These are phyloP conservation scores for Citrus mangshanensis DNA, from an alignment of 345 rosid genomes.

Conservation along the genomic window DNA sequence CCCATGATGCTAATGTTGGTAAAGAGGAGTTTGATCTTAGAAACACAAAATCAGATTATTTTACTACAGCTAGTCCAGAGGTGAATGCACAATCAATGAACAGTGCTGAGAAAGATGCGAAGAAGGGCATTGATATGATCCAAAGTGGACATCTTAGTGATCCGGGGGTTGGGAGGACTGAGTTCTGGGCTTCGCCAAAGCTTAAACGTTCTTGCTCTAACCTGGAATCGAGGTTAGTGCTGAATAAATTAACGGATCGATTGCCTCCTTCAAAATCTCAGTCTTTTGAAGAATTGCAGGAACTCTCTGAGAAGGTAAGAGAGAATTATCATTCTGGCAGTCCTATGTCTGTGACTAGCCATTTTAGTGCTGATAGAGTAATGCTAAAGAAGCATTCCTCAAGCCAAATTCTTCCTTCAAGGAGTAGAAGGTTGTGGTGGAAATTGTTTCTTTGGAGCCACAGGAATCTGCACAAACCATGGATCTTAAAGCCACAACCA, in stretches of 20 bases:
- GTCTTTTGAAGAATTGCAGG: constrained; percentile 36
- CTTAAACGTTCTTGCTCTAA: constrained; percentile 83
- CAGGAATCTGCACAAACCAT: constrained; percentile 62
- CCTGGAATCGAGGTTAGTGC: constrained; percentile 47
- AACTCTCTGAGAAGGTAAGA: constrained; percentile 12
- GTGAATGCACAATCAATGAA: constrained; percentile 11
- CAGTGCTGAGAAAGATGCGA: constrained; percentile 15
- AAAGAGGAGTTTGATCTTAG: constrained; percentile 18
- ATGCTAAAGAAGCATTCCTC: constrained; percentile 93
- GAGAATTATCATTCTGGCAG: constrained; percentile 26
- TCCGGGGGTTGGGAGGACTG: constrained; percentile 61
- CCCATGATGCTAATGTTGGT: constrained; percentile 24
- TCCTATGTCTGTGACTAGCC: constrained; percentile 52
- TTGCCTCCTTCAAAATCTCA: constrained; percentile 39
- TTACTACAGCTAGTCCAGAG: constrained; percentile 25
- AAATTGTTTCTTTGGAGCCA: constrained; percentile 94
- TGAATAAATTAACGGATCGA: constrained; percentile 30
- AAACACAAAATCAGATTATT: constrained; percentile 14
- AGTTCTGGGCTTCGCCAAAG: constrained; percentile 62
- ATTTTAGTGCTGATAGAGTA: constrained; percentile 77
- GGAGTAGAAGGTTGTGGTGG: constrained; percentile 84
- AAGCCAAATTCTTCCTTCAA: constrained; percentile 86
- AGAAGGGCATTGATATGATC: constrained; percentile 21
- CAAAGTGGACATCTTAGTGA: constrained; percentile 80
- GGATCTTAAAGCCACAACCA: constrained; percentile 34